Evolutionary conservation across 495 filamentous ascomycete species (phyloP), one percentile per base, ranked within the genome.

Genomic region (Daldinia vernicosa): DNA sequence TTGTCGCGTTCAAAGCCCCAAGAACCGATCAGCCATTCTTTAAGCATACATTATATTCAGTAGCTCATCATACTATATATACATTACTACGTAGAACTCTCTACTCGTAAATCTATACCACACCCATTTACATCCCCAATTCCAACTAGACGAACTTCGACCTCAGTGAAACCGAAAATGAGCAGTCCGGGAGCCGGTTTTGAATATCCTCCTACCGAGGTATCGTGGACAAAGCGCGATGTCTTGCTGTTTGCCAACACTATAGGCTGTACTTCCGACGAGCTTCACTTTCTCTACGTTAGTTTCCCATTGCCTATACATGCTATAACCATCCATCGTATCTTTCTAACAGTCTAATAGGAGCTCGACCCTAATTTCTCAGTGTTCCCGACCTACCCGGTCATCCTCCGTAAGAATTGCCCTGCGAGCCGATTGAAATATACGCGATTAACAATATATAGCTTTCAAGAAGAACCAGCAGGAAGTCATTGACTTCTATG

Each of bases 251-350:
- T 97, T 77, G 93, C 93, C 37, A 90, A 92, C 80, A 92, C 90
- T 80, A 94, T 97, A 75, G 93, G 94, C 17, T 88, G 86, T 77
- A 94, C 89, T 55, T 84, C 85, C n/a, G 89, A 97, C 63, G 93
- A 97, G 83, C 85, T 97, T 70, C 93, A 96, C 72, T 97, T 96
- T 77, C 89, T 96, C 79, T 97, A 93, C 67, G 93, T 94, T 83
- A 37, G 86, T 72, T 26, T 6, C 19, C 27, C 9, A 0, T 28
- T 35, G 15, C 51, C 17, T n/a, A 37, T 14, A 22, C 35, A n/a
- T 32, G 68, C 37, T 60, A 61, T 28, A 14, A 1, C 40, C 9
- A 27, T 3, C 9, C 22, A 56, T 39, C 27, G 22, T 1, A 3
- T 14, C 32, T 27, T 30, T 47, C 64, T 76, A 69, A 77, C 66